Base-by-base conservation (phyloP, 2,329 filamentous ascomycete species). In the Xylaria sp. region DNA sequence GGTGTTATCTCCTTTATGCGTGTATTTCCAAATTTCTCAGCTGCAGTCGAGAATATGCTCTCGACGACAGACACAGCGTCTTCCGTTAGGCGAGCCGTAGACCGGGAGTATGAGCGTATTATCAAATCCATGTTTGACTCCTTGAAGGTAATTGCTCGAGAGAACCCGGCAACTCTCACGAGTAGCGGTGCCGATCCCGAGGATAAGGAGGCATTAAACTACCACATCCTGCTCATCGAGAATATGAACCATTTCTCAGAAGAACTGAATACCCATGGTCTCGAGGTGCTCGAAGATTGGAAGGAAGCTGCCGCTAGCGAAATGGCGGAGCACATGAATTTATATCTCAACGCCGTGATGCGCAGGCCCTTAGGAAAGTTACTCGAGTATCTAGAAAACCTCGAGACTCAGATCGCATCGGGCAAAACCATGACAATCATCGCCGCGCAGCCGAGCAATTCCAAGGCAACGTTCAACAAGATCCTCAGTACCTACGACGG, bases 201-300 rank as follows among this genome's bases (percentile, higher is more conserved):
- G 79, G 96, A 98, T 78, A 98, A 99, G 81, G 94, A 97, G 80
- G 93, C 94, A 5, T 87, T 99, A 69, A 98, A 98, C 82, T 97
- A 97, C 82, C 94, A 98, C 80, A 97, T 99, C 75, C 86, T 98
- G 40, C 86, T 98, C 63, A 98, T 99, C 74, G 95, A 99, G 80
- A 99, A 99, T 80, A 97, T 97, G 94, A 97, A 97, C 77, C 94
- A 97, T 80, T 98, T 97, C 81, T 85, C 96, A 11, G 94, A 98
- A 78, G 94, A 97, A 79, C 92, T 97, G 9, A 93, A 97, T 73
- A 85, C 91, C 17, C 87, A 89, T 20, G 86, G 88, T 44, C 89
- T 96, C 70, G 87, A 92, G 7, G 89, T 97, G 0, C 86, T 98
- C 4, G 89, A 93, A 68, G 89, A 93, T 73, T 97, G 94, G 93